These are phyloP conservation scores for Kodamaea hsintzibuensis DNA, from an alignment of 805 yeast species.

Conservation along the genomic window DNA sequence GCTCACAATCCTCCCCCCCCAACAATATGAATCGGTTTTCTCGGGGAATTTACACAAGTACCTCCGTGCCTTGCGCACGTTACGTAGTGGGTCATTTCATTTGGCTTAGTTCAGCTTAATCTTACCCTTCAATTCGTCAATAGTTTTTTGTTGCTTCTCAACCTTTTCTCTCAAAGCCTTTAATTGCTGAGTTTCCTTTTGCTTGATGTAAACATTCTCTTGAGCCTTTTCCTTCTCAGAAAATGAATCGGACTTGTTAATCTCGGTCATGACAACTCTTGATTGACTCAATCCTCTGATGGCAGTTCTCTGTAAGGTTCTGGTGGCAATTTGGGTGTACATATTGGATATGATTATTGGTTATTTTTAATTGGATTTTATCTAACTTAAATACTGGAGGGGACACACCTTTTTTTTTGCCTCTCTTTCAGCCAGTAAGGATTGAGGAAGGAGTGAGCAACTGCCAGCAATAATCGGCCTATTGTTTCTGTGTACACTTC, in stretches of 20 bases:
- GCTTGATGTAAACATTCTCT: constrained; percentile 81
- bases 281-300: constrained; percentile 33
- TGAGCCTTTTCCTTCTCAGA: constrained; percentile 89
- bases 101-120: constrained; percentile 32
- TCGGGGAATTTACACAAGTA: neutral
- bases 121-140: constrained; percentile 50
- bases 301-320: constrained; percentile 21
- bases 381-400: neutral
- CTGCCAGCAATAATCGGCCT: neutral
- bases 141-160: constrained; percentile 67
- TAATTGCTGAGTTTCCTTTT: constrained; percentile 89
- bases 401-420: neutral
- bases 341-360: constrained; percentile 4
- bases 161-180: constrained; percentile 73
- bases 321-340: constrained; percentile 27
- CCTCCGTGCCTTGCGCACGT: neutral
- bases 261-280: constrained; percentile 25
- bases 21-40: neutral
- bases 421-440: neutral
- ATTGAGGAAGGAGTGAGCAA: neutral
- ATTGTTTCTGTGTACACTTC: neutral
- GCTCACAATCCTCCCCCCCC: neutral
- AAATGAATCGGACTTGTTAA: constrained; percentile 26
- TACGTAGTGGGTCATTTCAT: neutral
- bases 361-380: neutral